Base-by-base conservation (phyloP, 805 yeast genomes). In the Kregervanrija fluxuum region DNA sequence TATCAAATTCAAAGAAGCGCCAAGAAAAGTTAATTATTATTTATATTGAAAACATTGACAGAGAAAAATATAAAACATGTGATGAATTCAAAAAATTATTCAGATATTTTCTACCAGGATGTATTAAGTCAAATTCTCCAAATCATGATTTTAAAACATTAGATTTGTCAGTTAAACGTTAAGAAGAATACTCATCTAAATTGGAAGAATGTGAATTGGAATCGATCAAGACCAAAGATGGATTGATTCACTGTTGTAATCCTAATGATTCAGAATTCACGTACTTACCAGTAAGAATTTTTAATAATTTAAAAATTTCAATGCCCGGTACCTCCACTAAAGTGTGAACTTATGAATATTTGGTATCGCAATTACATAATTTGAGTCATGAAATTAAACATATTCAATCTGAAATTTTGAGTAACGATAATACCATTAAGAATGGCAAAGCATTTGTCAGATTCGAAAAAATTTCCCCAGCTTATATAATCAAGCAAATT, bases 401-500 rank as follows among this genome's bases (percentile, higher is more conserved):
- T 3, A n/a, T 48, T n/a, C 53, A 50, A 46, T n/a, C 32, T 1
- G 35, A 37, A 11, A 42, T 44, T 10, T 31, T 48, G 8, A 8
- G 31, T 1, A 31, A 33, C 1, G 48, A 48, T 4, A 31, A 45
- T 3, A 37, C 30, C 4, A 40, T 51, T 11, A 33, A 38, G 1
- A 52, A 59, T 45, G 68, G 69, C 41, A 77, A 74, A 46, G 75
- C 77, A 0, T 82, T 89, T 50, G 65, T 89, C 14, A 75, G 76
- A 52, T 88, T 89, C 58, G 66, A 71, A 31, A 66, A 71, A 5
- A 75, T 75, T 32, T 54, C 69, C 3, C 75, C 80, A 1, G 82
- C 90, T 0, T 79, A 79, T 48, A 68, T 82, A 30, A 80, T 86
- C 0, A 77, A 75, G 41, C 88, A 86, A 54, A 60, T 81, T 3